These are phyloP conservation scores for Aspergillus fischeri DNA, from an alignment of 2,329 filamentous ascomycete genomes.

Conservation along the genomic window DNA sequence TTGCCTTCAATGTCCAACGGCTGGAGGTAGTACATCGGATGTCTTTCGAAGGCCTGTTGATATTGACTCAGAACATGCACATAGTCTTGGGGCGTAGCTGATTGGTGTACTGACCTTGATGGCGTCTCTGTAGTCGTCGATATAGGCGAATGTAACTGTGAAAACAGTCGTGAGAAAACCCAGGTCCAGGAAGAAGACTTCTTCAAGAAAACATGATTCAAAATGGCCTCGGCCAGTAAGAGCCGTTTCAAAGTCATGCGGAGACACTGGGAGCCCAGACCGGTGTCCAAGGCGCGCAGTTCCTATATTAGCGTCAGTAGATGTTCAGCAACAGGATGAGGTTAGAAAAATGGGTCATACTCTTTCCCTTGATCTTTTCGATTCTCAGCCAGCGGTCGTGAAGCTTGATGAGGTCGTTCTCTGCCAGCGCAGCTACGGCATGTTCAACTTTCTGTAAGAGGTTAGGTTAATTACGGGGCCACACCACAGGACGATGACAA, in stretches of 20 bases:
- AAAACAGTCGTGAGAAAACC: conserved; percentile 7
- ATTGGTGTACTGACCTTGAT: conserved; percentile 16
- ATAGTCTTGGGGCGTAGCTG: not conserved
- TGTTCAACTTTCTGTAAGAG: conserved; percentile 21
- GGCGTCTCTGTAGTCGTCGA: conserved; percentile 21
- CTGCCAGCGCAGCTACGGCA: conserved; percentile 22
- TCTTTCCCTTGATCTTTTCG: conserved; percentile 16
- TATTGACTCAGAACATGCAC: not conserved
- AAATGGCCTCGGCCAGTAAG: conserved; percentile 13
- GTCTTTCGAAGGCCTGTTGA: not conserved
- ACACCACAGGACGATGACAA: not conserved
- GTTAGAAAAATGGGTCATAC: conserved; percentile 8
- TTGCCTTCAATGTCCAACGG: not conserved
- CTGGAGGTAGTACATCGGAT: not conserved
- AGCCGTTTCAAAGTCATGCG: conserved; percentile 2
- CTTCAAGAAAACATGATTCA: conserved; percentile 11
- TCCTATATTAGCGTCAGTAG: conserved; percentile 7
- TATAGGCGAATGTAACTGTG: conserved; percentile 21
- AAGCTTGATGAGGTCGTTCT: conserved; percentile 7
- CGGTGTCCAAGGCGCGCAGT: conserved; percentile 16
- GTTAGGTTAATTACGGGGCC: not conserved
- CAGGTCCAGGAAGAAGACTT: not conserved
- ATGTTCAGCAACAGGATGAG: not conserved
- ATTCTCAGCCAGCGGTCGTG: conserved; percentile 17
- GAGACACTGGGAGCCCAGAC: conserved; percentile 7